Evolutionary conservation across 345 rosid genomes (phyloP).

Genomic region (Sisymbrium altissimum): DNA sequence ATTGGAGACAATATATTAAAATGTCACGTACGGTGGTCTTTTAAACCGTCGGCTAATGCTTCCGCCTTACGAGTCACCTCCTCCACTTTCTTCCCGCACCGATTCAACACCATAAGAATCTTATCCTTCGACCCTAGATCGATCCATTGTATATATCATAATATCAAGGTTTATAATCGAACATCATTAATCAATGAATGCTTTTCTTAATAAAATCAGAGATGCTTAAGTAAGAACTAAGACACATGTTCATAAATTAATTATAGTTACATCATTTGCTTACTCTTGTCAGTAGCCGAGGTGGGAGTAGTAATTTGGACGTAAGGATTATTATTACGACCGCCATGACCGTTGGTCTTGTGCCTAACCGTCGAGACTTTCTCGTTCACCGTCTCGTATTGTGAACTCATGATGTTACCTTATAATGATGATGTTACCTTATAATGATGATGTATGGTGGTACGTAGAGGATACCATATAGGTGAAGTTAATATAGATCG

Average conservation of each 20-base stretch:
- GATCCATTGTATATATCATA: background rate
- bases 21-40: conserved; percentile 53
- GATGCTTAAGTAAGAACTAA: background rate
- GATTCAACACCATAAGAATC: conserved; percentile 47
- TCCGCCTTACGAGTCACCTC: conserved; percentile 59
- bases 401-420: conserved; percentile 12
- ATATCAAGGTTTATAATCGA: background rate
- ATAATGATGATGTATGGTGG: background rate
- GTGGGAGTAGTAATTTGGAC: conserved; percentile 38
- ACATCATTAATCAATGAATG: background rate
- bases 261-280: background rate
- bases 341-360: conserved; percentile 12
- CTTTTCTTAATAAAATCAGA: background rate
- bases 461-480: background rate
- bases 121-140: conserved; percentile 49
- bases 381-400: background rate
- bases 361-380: conserved; percentile 1
- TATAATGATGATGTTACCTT: background rate
- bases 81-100: conserved; percentile 59
- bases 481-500: conserved; percentile 1
- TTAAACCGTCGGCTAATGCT: conserved; percentile 49
- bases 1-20: background rate
- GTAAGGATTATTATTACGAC: conserved; percentile 43
- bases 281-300: conserved; percentile 30
- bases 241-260: background rate